Percentiles rank a stretch among this genome's conserved stretches.
Evolutionary conservation across 345 rosid genomes (phyloP).

Genomic region (Eucalyptus polyanthemos): DNA sequence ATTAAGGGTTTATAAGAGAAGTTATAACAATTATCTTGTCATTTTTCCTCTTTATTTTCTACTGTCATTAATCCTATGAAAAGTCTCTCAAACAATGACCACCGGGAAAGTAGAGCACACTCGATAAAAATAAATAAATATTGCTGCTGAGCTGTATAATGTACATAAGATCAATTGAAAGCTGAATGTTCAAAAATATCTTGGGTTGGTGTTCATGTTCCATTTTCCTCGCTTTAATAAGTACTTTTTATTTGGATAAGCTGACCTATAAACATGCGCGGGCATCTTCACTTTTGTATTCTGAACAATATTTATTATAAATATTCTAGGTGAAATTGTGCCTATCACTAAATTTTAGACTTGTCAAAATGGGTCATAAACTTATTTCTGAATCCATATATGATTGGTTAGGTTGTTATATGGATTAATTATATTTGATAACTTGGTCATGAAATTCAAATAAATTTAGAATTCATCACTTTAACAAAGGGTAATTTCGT

Average conservation of each 20-base stretch:
- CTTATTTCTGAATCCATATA: too few relatives aligned
- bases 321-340: background rate
- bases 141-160: background rate
- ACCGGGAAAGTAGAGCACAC: background rate
- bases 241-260: background rate
- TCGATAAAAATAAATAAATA: background rate
- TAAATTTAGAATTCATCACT: background rate
- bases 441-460: background rate
- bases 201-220: background rate
- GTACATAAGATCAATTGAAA: background rate
- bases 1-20: background rate
- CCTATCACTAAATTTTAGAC: background rate
- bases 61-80: background rate
- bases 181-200: background rate
- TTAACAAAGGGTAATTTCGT: background rate
- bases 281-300: background rate
- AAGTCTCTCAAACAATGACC: background rate
- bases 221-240: background rate
- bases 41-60: background rate
- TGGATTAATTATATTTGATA: background rate
- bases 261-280: background rate
- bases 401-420: rapidly evolving
- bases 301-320: too few relatives aligned
- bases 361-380: background rate
- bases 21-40: background rate